These are phyloP conservation scores for Citrus unshiu DNA, from an alignment of 345 rosid genomes.

Conservation along the genomic window DNA sequence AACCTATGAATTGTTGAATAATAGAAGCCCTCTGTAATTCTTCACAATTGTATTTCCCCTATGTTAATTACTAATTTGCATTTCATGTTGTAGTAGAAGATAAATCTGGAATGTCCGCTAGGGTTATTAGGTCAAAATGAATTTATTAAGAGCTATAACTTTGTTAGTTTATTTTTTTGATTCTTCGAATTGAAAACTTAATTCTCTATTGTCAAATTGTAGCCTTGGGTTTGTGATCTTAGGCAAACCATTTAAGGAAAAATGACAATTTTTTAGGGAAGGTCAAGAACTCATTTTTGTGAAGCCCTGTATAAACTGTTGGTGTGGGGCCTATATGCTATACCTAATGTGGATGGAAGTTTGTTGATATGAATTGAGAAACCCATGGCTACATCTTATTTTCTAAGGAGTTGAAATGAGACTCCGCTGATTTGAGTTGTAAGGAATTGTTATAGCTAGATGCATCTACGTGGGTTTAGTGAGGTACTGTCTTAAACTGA, in stretches of 20 bases:
- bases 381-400: background rate
- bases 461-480: too few species aligned
- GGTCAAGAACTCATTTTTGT: background rate
- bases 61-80: too few species aligned
- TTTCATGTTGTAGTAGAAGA: too few species aligned
- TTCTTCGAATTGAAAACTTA: background rate
- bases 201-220: background rate
- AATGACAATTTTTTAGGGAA: background rate
- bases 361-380: background rate
- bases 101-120: too few species aligned
- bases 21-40: too few species aligned
- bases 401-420: background rate
- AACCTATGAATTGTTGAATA: too few species aligned
- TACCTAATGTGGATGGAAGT: background rate
- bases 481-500: background rate
- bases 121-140: background rate
- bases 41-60: too few species aligned
- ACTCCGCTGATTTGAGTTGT: background rate
- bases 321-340: background rate
- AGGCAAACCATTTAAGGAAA: too few species aligned
- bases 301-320: background rate
- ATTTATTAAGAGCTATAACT: background rate
- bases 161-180: too few species aligned
- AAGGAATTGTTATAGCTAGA: background rate
- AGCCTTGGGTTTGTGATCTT: background rate